A percentile compares a stretch with the other conserved stretches of the same genome.
Evolutionary conservation across 2,329 filamentous ascomycete species (phyloP).

Genomic region (Stachybotrys chartarum): DNA sequence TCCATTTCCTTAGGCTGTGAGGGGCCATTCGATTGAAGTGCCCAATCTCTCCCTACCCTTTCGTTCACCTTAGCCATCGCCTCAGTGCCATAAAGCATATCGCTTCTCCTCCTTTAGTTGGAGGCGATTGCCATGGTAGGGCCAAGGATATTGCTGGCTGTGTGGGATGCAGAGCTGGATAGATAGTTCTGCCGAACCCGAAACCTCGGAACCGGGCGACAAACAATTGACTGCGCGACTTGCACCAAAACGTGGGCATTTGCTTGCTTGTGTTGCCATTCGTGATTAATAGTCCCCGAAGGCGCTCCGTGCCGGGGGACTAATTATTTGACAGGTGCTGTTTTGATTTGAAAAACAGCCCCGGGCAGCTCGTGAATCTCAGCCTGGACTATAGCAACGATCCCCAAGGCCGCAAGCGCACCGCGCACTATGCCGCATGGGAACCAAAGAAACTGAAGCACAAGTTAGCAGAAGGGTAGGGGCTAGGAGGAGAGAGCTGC

Average conservation of each 20-base stretch:
- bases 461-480: slow-evolving; percentile 5
- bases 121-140: no score
- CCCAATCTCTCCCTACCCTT: background rate
- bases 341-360: slow-evolving; percentile 95
- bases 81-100: no score
- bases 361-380: slow-evolving; percentile 81
- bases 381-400: slow-evolving; percentile 84
- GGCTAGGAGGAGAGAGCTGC: slow-evolving; percentile 8
- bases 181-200: no score
- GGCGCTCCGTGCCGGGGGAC: background rate
- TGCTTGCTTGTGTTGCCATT: no score
- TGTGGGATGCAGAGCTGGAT: no score
- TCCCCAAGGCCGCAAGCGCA: slow-evolving; percentile 84
- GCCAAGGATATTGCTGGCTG: no score
- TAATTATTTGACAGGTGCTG: slow-evolving; percentile 54
- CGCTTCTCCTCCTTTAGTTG: no score
- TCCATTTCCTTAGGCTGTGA: slow-evolving; percentile 29
- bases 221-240: no score
- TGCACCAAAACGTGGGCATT: no score
- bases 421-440: slow-evolving; percentile 89
- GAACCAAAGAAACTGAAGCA: slow-evolving; percentile 77
- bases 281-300: no score
- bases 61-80: background rate
- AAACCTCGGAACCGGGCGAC: no score
- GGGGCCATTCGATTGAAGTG: slow-evolving; percentile 10